phyloP scores from a whole-genome alignment of 176 grass and related monocot species.

The Luzula sylvatica region DNA sequence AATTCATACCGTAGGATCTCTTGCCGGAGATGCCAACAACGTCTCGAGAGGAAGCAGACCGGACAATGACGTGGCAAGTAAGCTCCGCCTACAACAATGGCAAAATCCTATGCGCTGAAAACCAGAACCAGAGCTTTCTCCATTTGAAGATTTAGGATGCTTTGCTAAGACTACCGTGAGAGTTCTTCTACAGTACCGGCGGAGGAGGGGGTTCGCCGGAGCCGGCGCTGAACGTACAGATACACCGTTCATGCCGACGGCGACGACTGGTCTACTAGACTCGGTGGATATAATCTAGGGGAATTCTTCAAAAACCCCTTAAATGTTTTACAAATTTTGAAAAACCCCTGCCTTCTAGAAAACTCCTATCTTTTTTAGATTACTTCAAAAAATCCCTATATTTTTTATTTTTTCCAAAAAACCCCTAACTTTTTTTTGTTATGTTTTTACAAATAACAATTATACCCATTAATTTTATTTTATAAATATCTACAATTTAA shows the following conservation, averaged over 20 bases:
- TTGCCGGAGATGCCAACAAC: slow-evolving; percentile 16
- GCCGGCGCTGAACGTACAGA: background rate
- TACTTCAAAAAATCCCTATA: no score
- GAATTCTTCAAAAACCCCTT: no score
- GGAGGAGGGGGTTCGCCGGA: background rate
- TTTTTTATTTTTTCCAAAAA: no score
- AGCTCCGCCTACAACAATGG: slow-evolving; percentile 29
- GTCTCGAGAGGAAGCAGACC: slow-evolving; percentile 27
- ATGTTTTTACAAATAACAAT: no score
- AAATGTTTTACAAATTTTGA: no score
- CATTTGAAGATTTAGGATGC: background rate
- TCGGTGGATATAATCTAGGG: no score
- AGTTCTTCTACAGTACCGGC: background rate
- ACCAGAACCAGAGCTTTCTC: background rate
- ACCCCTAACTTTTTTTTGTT: no score
- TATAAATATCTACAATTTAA: no score
- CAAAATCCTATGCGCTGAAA: slow-evolving; percentile 4
- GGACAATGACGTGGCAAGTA: slow-evolving; percentile 32
- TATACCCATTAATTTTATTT: no score
- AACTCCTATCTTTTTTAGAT: no score
- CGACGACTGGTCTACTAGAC: background rate
- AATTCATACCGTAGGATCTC: slow-evolving; percentile 37
- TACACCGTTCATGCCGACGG: background rate
- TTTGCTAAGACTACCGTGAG: background rate
- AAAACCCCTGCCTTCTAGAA: no score